Percentiles rank a stretch among this genome's conserved stretches.
phyloP scores from a whole-genome alignment of 345 rosid genomes.

The Conringia planisiliqua region DNA sequence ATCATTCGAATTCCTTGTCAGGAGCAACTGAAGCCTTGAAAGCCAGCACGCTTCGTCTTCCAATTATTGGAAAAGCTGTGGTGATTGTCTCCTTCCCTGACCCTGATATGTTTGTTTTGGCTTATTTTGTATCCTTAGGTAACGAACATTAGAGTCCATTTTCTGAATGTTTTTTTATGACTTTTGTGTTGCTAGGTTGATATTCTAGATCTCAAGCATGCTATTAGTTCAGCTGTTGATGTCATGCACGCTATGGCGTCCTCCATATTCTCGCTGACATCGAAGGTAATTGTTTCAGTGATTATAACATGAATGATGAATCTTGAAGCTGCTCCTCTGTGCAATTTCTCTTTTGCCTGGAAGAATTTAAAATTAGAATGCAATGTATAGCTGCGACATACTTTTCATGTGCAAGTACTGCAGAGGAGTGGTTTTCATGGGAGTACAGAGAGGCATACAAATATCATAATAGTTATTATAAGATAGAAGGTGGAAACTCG shows the following conservation, averaged over 20 bases:
- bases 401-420: not conserved
- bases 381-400: not conserved
- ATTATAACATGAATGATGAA: not conserved
- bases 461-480: not conserved
- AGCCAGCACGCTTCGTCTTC: slow-evolving; percentile 98
- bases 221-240: slow-evolving; percentile 74
- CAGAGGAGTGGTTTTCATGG: not conserved
- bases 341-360: not conserved
- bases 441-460: not conserved
- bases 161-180: not conserved
- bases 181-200: slow-evolving; percentile 43
- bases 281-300: slow-evolving; percentile 47
- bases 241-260: slow-evolving; percentile 86
- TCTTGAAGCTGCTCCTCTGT: not conserved
- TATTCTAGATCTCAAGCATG: slow-evolving; percentile 78
- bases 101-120: not conserved
- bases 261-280: slow-evolving; percentile 54
- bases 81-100: slow-evolving; percentile 37
- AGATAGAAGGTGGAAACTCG: not conserved
- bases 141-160: not conserved
- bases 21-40: slow-evolving; percentile 86
- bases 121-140: not conserved
- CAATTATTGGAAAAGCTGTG: slow-evolving; percentile 66
- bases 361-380: not conserved
- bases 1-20: slow-evolving; percentile 61